Base-by-base conservation (phyloP, 2,329 filamentous ascomycete species). In the Fusarium pseudoanthophilum region DNA sequence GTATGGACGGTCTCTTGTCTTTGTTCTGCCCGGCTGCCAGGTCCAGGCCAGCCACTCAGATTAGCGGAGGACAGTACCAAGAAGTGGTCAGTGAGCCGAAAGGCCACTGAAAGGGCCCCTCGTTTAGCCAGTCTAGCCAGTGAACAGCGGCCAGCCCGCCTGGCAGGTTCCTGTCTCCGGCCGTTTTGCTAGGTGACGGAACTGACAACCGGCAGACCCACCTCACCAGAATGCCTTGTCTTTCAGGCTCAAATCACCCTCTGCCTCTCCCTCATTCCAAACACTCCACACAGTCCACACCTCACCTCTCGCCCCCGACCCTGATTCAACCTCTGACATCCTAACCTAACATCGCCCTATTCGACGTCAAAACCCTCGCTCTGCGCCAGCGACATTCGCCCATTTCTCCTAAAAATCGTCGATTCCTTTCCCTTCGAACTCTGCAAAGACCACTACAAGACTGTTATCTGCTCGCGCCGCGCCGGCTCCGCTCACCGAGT, bases 181-280 rank as follows among this genome's bases (percentile, higher is more conserved):
- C 48, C 36, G 43, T 36, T 42, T 69, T 64, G 70, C 70, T 61
- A 26, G 26, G 26, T 26, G 72, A 57, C 60, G 24, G 46, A 71
- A 61, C 60, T 42, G 46, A 45, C 64, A 52, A 55, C 45, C 28
- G 32, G 30, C 20, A 49, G 56, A 37, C 56, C 53, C 67, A 58
- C 60, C 57, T 34, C 48, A 51, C 16, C 46, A 65, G 64, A 64
- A 69, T 80, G 79, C 79, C 79, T 80, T 69, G 78, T 75, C 71
- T 80, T 78, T 80, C 79, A 80, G 79, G 79, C 79, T 66, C 67
- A 67, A 77, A 77, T 49, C 60, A 66, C 55, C 60, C 59, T 67
- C 58, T 63, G 60, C 63, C 65, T 71, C 74, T 77, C 75, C 75
- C 75, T 76, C 77, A 78, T 78, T 78, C 76, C 75, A 78, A 64